Percentiles rank a stretch among this genome's conserved stretches.
Evolutionary conservation across 352 stramenopile species (phyloP).

Genomic region (Bremia lactucae): DNA sequence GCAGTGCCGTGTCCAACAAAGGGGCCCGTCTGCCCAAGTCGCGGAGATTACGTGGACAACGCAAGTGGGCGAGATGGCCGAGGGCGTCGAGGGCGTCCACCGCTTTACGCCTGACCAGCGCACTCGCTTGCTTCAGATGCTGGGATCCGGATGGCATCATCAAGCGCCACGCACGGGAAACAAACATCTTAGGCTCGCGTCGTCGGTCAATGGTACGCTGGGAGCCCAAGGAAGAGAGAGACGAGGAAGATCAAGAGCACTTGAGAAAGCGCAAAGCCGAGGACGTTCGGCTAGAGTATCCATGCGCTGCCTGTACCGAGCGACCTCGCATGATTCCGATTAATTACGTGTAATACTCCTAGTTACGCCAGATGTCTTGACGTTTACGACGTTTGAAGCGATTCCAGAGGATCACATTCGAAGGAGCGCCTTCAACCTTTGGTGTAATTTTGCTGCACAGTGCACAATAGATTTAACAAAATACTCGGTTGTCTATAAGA

Average conservation of each 20-base stretch:
- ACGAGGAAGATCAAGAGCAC: slow-evolving; percentile 2
- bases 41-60: slow-evolving; percentile 61
- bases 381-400: no score
- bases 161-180: no score
- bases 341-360: slow-evolving; percentile 57
- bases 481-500: no score
- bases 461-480: no score
- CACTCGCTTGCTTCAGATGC: slow-evolving; percentile 40
- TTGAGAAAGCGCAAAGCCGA: slow-evolving; percentile 37
- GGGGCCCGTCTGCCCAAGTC: slow-evolving; percentile 35
- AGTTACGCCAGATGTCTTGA: no score
- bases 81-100: no score
- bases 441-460: no score
- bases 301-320: slow-evolving; percentile 35
- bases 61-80: no score
- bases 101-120: slow-evolving; percentile 46
- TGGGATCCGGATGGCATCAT: slow-evolving; percentile 59
- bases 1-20: slow-evolving; percentile 45
- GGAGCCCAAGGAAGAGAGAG: slow-evolving; percentile 11
- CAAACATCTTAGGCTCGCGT: no score
- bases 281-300: slow-evolving; percentile 29
- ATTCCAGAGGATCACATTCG: no score
- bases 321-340: slow-evolving; percentile 55
- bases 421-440: no score
- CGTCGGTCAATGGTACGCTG: slow-evolving; percentile 11